A percentile compares a stretch with the other conserved stretches of the same genome.
These are phyloP conservation scores for Fusarium hainanense DNA, from an alignment of 2,329 filamentous ascomycete genomes.

Conservation along the genomic window DNA sequence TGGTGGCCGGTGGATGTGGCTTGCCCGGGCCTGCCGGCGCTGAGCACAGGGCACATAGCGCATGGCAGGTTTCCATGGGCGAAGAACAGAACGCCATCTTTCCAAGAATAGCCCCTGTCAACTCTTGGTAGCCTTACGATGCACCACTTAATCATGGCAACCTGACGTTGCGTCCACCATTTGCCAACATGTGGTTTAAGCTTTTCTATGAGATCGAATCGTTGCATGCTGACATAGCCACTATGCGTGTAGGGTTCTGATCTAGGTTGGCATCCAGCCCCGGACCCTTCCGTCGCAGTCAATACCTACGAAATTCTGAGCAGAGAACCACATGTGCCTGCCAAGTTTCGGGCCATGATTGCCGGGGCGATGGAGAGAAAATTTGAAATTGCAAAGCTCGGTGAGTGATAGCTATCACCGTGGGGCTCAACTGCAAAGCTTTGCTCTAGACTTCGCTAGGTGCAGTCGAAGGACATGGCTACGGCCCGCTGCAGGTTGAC, in stretches of 20 bases:
- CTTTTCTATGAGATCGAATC: slow-evolving; percentile 40
- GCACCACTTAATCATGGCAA: slow-evolving; percentile 6
- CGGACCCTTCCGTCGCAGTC: not conserved
- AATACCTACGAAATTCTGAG: slow-evolving; percentile 12
- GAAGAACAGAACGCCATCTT: slow-evolving; percentile 35
- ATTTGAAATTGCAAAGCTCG: slow-evolving; percentile 22
- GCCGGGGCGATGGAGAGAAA: slow-evolving; percentile 12
- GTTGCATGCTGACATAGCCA: slow-evolving; percentile 37
- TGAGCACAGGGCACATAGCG: slow-evolving; percentile 31
- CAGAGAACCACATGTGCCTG: slow-evolving; percentile 20
- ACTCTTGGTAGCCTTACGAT: slow-evolving; percentile 20
- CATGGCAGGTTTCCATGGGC: slow-evolving; percentile 8
- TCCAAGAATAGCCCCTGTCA: slow-evolving; percentile 45
- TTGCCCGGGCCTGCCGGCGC: slow-evolving; percentile 39
- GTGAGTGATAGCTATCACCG: slow-evolving; percentile 27
- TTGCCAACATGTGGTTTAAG: slow-evolving; percentile 27
- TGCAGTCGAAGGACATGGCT: slow-evolving; percentile 24
- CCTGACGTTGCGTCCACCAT: slow-evolving; percentile 31
- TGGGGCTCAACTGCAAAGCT: slow-evolving; percentile 30
- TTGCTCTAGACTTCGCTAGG: slow-evolving; percentile 33
- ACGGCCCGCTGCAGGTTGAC: slow-evolving; percentile 19
- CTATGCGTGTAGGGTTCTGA: slow-evolving; percentile 20
- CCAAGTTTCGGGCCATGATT: slow-evolving; percentile 12
- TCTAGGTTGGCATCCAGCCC: slow-evolving; percentile 5
- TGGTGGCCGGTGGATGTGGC: slow-evolving; percentile 26